Conservation (phyloP, 2,329 filamentous ascomycete species). For the Exophiala oligosperma region DNA sequence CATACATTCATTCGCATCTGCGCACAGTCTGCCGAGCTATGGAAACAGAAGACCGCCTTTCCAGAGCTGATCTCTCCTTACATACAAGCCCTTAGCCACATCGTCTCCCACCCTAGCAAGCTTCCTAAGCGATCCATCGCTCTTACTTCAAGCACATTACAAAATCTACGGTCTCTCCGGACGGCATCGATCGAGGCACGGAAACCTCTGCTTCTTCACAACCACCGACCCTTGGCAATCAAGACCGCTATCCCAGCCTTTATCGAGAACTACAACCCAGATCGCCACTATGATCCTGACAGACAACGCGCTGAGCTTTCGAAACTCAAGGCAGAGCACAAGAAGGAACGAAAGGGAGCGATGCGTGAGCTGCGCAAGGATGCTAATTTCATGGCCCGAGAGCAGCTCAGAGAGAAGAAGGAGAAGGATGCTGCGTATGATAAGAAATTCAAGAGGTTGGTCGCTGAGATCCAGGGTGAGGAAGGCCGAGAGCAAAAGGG, state of each 20-base stretch:
- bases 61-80: slow-evolving; percentile 73
- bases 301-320: slow-evolving; percentile 81
- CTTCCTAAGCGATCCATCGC: slow-evolving; percentile 54
- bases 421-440: slow-evolving; percentile 91
- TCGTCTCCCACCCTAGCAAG: slow-evolving; percentile 45
- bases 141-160: slow-evolving; percentile 33
- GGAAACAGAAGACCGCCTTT: slow-evolving; percentile 73
- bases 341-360: slow-evolving; percentile 91
- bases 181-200: slow-evolving; percentile 63
- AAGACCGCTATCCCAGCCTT: slow-evolving; percentile 90
- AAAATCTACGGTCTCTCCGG: slow-evolving; percentile 48
- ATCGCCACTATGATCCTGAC: slow-evolving; percentile 96
- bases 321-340: slow-evolving; percentile 86
- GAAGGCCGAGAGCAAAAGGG: slow-evolving; percentile 83
- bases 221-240: slow-evolving; percentile 85
- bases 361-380: slow-evolving; percentile 94
- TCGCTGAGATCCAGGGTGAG: slow-evolving; percentile 94
- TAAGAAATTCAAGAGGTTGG: slow-evolving; percentile 87
- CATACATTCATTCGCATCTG: slow-evolving; percentile 61
- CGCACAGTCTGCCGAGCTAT: slow-evolving; percentile 68
- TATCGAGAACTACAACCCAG: slow-evolving; percentile 90
- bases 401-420: slow-evolving; percentile 90
- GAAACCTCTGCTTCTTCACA: slow-evolving; percentile 80
- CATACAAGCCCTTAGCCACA: slow-evolving; percentile 58
- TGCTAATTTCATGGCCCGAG: slow-evolving; percentile 86